Base-by-base conservation (phyloP, 345 rosid genomes). In the Clausena lansium region DNA sequence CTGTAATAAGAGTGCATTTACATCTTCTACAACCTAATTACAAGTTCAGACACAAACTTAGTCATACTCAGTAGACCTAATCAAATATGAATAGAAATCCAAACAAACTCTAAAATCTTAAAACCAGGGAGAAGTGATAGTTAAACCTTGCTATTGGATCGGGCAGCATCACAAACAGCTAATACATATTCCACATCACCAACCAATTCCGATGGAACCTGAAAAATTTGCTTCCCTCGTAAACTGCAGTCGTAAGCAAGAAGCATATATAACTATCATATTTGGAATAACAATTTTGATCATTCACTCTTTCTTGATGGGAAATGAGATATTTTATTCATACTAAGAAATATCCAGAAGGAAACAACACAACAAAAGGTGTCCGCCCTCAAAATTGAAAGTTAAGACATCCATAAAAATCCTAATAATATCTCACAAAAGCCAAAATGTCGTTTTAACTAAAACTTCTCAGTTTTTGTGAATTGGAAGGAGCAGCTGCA, bases 1-100 rank as follows among this genome's bases (percentile, higher is more conserved):
- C 79, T 80, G 82, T 67, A 94, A 68, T 78, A 96, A 87, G 69
- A 94, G 68, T 54, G 98, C 92, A 87, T 83, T 94, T 65, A 73
- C 89, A 87, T 94, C 98, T 86, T 96, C 98, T 77, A 96, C 81
- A 63, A 92, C 91, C 99, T 96, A 66, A 36, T 86, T 36, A 67
- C 39, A 69, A 74, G 73, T 22, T 45, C 79, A 50, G 30, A 78
- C 30, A 32, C 54, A 80, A 32, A 71, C 33, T 57, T 73, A 70
- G 74, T 55, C 66, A 82, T 33, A 79, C 36, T 73, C 70, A 77
- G 58, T 9, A 36, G 30, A 68, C 68, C 39, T 62, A 28, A 27
- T 68, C 65, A 74, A n/a, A n/a, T n/a, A n/a, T n/a, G n/a, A n/a
- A n/a, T n/a, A n/a, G n/a, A n/a, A n/a, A n/a, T n/a, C n/a, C n/a